phyloP scores from a whole-genome alignment of 1,284 basidiomycete genomes.

The Pseudozyma thailandica region DNA sequence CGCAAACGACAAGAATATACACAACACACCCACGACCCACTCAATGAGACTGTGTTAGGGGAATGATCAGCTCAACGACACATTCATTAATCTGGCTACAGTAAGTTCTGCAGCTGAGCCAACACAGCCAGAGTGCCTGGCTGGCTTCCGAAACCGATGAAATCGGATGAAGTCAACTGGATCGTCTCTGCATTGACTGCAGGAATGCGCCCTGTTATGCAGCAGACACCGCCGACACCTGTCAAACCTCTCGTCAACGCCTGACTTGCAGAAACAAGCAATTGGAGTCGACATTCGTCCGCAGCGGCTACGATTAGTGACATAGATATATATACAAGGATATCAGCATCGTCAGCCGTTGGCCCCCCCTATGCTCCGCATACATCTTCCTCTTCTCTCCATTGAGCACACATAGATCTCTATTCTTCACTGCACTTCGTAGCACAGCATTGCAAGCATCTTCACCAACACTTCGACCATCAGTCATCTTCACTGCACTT shows the following conservation, averaged over 20 bases:
- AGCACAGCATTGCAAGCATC: too few species aligned
- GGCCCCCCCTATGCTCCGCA: neutral
- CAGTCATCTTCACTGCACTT: neutral
- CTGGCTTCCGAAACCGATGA: conserved; percentile 6
- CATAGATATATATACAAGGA: conserved; percentile 13
- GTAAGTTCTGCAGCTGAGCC: neutral
- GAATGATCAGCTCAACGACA: conserved; percentile 32
- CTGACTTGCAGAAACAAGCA: neutral
- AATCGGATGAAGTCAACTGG: conserved; percentile 6
- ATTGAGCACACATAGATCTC: neutral
- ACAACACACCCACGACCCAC: conserved; percentile 2
- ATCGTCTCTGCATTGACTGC: conserved; percentile 21
- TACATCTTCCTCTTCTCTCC: neutral
- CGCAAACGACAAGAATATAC: too few species aligned
- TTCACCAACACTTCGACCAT: too few species aligned
- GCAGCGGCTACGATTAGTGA: too few species aligned
- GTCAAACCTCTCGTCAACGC: conserved; percentile 29
- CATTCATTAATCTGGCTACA: neutral
- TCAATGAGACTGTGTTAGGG: neutral
- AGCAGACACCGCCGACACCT: conserved; percentile 5
- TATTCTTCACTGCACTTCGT: neutral
- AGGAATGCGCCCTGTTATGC: neutral
- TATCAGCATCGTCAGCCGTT: neutral
- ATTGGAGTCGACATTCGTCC: neutral
- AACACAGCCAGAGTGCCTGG: too few species aligned